These are phyloP conservation scores for Phaeotremella skinneri DNA, from an alignment of 768 basidiomycete genomes.

Conservation along the genomic window DNA sequence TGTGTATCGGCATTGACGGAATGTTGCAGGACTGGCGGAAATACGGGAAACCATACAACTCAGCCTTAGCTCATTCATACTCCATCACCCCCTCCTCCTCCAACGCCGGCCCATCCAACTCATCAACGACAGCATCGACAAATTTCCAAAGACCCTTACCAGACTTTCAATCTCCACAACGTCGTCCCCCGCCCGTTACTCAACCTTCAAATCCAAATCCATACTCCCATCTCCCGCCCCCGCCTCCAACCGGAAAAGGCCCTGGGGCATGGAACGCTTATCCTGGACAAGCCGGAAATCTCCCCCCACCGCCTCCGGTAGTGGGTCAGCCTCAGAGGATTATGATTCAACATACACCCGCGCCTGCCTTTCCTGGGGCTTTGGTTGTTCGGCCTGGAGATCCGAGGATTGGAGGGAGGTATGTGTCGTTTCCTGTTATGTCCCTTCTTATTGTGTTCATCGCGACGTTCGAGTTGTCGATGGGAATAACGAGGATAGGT, in stretches of 20 bases:
- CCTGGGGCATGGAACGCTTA: constrained; percentile 26
- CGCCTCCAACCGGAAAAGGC: constrained; percentile 10
- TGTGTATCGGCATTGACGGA: constrained; percentile 4
- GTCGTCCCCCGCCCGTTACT: background rate
- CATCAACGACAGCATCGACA: constrained; percentile 24
- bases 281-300: constrained; percentile 25
- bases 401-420: constrained; percentile 45
- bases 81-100: constrained; percentile 9
- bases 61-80: constrained; percentile 36
- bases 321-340: constrained; percentile 15
- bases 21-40: constrained; percentile 40
- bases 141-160: constrained; percentile 46
- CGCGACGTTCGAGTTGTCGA: too few relatives aligned
- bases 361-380: constrained; percentile 29
- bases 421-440: constrained; percentile 5
- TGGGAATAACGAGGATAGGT: background rate
- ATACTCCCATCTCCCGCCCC: constrained; percentile 22
- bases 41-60: constrained; percentile 44
- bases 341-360: constrained; percentile 25
- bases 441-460: too few relatives aligned
- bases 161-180: constrained; percentile 1
- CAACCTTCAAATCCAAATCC: constrained; percentile 9
- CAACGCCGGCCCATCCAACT: constrained; percentile 10
- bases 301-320: constrained; percentile 21
- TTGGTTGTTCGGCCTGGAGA: constrained; percentile 41